A percentile compares a stretch with the other conserved stretches of the same genome.
phyloP scores from a whole-genome alignment of 805 yeast species.

The Lipomyces chichibuensis region DNA sequence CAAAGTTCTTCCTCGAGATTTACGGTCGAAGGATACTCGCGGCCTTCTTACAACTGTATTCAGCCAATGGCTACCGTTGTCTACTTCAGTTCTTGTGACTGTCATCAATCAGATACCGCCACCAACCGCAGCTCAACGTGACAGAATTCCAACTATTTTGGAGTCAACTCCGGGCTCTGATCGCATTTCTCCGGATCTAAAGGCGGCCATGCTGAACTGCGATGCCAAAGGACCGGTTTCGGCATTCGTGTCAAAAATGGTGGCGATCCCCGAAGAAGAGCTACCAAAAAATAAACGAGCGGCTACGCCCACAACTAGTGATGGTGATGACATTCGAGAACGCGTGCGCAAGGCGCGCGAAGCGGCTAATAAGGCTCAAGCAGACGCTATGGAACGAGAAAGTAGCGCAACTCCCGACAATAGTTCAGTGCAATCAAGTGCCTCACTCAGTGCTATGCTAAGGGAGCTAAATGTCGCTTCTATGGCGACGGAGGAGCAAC shows the following conservation, averaged over 20 bases:
- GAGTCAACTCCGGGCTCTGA: constrained; percentile 58
- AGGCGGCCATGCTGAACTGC: constrained; percentile 65
- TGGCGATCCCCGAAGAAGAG: constrained; percentile 81
- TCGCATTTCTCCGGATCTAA: constrained; percentile 54
- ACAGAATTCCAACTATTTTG: constrained; percentile 69
- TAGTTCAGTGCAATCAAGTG: constrained; percentile 30
- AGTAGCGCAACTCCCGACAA: constrained; percentile 40
- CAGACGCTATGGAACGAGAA: constrained; percentile 27
- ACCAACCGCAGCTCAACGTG: constrained; percentile 73
- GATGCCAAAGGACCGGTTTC: constrained; percentile 64
- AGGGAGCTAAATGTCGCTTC: constrained; percentile 32
- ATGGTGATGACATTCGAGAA: constrained; percentile 60
- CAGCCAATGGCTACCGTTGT: constrained; percentile 93
- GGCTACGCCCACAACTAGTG: background rate
- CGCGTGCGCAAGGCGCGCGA: constrained; percentile 66
- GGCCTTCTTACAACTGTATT: constrained; percentile 65
- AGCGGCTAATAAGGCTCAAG: constrained; percentile 63
- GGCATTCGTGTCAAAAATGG: constrained; percentile 87
- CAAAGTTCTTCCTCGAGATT: constrained; percentile 71
- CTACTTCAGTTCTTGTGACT: constrained; percentile 79
- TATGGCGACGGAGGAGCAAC: constrained; percentile 25
- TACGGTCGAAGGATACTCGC: constrained; percentile 76
- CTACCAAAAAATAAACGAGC: constrained; percentile 57
- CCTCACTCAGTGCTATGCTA: constrained; percentile 33
- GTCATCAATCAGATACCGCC: constrained; percentile 86